Base-by-base conservation (phyloP, 805 yeast genomes). In the Saccharomycopsis guyanensis region DNA sequence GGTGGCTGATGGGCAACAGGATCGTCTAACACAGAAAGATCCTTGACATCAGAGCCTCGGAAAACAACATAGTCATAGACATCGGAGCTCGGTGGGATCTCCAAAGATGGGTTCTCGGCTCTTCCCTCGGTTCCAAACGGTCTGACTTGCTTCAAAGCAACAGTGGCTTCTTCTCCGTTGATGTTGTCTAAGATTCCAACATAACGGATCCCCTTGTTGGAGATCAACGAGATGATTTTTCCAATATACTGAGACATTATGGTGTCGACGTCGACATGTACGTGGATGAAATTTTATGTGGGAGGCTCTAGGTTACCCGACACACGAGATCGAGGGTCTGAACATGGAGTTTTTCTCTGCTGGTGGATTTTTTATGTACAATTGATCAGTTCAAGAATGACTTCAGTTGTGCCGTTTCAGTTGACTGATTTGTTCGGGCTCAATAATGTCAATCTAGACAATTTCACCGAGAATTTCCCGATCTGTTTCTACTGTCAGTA, bases 71-170 rank as follows among this genome's bases (percentile, higher is more conserved):
- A 76, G 23, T 85, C 89, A 64, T 78, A 86, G 13, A 82, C 72
- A 37, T 70, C 72, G n/a, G 70, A 64, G 16, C 86, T 80, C 4
- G 94, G 82, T 46, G 77, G 73, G 35, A 87, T 79, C 62, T 86
- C 94, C 53, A 75, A 71, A 13, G 72, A 68, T 2, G 85, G 82
- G 61, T 83, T 87, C 12, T 69, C 66, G 55, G 82, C 71, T 57
- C 97, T 76, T 25, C 95, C 96, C 64, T 91, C 97, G 18, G 97
- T 85, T 46, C 97, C 98, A 55, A 81, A 81, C 43, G 87, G 79
- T 51, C 86, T 73, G 41, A 91, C 97, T 45, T 79, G 71, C 40
- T 74, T 73, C 58, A 91, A 72, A 4, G 96, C 81, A 42, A 91
- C 93, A 2, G 96, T 87, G 54, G 96, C 86, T 51, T 83, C 84